Conservation (phyloP, 2,329 filamentous ascomycete species). For the Microdochium bolleyi region DNA sequence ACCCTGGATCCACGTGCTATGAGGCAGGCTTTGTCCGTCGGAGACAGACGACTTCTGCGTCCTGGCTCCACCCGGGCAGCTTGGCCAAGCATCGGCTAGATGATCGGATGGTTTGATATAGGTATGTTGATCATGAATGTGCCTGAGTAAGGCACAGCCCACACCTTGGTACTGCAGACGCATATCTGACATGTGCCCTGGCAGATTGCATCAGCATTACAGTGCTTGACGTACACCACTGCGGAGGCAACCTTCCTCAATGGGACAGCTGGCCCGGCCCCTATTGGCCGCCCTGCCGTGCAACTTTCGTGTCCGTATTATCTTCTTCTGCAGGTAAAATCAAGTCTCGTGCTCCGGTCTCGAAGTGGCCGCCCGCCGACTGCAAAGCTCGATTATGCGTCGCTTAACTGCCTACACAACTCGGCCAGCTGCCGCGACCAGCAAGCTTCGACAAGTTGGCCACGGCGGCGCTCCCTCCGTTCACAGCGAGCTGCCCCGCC, state of each 20-base stretch:
- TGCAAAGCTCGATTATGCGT: too few species aligned
- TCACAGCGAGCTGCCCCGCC: background rate
- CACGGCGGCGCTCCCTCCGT: background rate
- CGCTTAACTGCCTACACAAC: too few species aligned
- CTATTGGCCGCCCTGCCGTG: background rate
- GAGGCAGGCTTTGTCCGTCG: background rate
- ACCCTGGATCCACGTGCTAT: background rate
- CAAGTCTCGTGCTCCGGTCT: too few species aligned
- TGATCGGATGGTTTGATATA: background rate
- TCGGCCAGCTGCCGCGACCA: too few species aligned
- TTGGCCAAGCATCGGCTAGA: background rate
- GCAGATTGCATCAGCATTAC: background rate
- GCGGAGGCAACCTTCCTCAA: background rate
- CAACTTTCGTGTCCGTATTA: background rate
- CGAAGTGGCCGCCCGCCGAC: too few species aligned
- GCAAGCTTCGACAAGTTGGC: too few species aligned
- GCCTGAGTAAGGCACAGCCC: background rate
- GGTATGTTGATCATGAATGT: background rate
- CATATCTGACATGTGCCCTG: background rate
- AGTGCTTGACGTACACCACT: background rate
- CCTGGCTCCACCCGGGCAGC: background rate
- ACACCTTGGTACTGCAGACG: background rate
- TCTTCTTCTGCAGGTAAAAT: too few species aligned
- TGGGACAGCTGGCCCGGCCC: background rate
- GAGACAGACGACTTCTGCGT: too few species aligned